Evolutionary conservation across 306 rosid species (phyloP), one percentile per base, ranked within the genome.

Genomic region (Lablab purpureus): DNA sequence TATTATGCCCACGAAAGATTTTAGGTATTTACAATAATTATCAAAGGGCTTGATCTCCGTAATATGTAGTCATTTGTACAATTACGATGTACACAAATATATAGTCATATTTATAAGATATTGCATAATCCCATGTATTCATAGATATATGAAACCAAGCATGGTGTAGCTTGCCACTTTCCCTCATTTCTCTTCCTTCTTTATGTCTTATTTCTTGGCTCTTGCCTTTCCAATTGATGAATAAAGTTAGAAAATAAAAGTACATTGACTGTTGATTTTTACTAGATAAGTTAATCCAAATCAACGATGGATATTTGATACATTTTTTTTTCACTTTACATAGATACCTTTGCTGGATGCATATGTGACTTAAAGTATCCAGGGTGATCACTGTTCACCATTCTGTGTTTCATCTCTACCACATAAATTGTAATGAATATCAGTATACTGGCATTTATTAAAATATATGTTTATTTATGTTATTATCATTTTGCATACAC

Each of bases 41-140:
- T n/a, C n/a, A n/a, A n/a, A n/a, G n/a, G n/a, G n/a, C n/a, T n/a
- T 40, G 37, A 75, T 18, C 67, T 62, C 17, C 68, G 12, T 60
- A 14, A 17, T 60, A 7, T 17, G 14, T 28, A 13, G 10, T 5
- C 27, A 55, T 73, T 32, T 32, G 37, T 32, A 32, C 5, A 32
- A 32, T 3, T 32, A 32, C 4, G 37, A 32, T 32, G 37, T 32
- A 4, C 37, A 32, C 37, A 32, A 13, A 15, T 60, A 17, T 7
- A 14, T 28, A 28, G 22, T 5, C 28, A 56, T 74, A 22, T 4
- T 36, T 67, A 56, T 36, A 28, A 21, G 14, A 67, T 45, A 36
- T 28, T 45, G 1, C 7, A 36, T 28, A 40, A 28, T 27, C 27
- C 45, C 45, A 40, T 40, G 25, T 14, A 27, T 71, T 68, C 8